phyloP scores from a whole-genome alignment of 2,329 filamentous ascomycete species.

The Arthroderma sp. region DNA sequence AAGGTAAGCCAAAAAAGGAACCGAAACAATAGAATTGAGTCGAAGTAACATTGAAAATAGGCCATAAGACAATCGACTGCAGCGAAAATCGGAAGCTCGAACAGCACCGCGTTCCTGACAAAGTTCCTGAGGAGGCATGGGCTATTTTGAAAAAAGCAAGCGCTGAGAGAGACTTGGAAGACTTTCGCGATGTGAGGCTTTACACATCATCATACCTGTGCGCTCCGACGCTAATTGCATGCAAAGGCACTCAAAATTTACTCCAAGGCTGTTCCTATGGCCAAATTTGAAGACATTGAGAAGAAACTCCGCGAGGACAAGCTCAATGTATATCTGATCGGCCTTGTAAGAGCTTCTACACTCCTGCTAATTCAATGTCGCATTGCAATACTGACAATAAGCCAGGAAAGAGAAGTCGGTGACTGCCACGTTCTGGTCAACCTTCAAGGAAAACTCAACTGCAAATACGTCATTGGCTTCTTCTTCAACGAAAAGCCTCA shows the following conservation, averaged over 20 bases:
- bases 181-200: constrained; percentile 33
- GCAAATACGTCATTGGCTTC: constrained; percentile 38
- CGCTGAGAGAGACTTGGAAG: constrained; percentile 35
- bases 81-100: constrained; percentile 34
- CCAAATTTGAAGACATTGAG: constrained; percentile 38
- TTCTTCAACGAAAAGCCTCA: constrained; percentile 35
- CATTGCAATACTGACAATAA: constrained; percentile 6
- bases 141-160: constrained; percentile 35
- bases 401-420: constrained; percentile 28
- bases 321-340: constrained; percentile 40
- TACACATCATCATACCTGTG: not conserved
- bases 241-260: constrained; percentile 37
- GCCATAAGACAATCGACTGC: constrained; percentile 33
- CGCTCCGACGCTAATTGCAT: not conserved
- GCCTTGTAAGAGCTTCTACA: constrained; percentile 24
- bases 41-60: constrained; percentile 14
- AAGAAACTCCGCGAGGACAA: constrained; percentile 36
- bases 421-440: constrained; percentile 39
- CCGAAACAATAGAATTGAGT: not conserved
- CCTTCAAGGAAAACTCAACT: constrained; percentile 39
- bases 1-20: constrained; percentile 22
- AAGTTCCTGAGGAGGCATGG: constrained; percentile 39
- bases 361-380: not conserved
- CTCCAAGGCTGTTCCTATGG: constrained; percentile 34
- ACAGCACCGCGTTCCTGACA: constrained; percentile 31